Base-by-base conservation (phyloP, 1,139 yeast species). In the Geotrichum australiense region DNA sequence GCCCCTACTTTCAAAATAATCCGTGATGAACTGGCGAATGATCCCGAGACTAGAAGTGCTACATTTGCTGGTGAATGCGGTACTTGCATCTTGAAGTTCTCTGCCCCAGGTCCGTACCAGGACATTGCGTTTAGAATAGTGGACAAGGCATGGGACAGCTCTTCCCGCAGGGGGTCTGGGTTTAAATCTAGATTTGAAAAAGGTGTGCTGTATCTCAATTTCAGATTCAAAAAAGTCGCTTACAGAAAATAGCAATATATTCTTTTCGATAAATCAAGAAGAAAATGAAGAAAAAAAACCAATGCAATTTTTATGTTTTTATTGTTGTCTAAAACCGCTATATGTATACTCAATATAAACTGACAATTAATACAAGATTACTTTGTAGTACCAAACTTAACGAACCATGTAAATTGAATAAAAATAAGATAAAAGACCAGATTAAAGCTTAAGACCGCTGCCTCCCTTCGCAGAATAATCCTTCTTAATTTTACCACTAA, bases 401-500 rank as follows among this genome's bases (percentile, higher is more conserved):
- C n/a, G n/a, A n/a, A n/a, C n/a, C n/a, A n/a, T n/a, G n/a, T n/a
- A n/a, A 11, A 8, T 4, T n/a, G 7, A 22, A 20, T 26, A 11
- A 37, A 21, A 36, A 27, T 37, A 19, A 22, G 22, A 26, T 21
- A 32, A 55, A 50, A 19, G 14, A 15, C n/a, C 32, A n/a, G 3
- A 10, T 43, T 50, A 59, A 29, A 60, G 45, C 49, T 62, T 63
- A 37, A 63, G 50, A 30, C 53, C 52, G 15, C 55, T 49, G 8
- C 56, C 57, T 10, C 49, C 47, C 2, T 44, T 31, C 21, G 50
- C 50, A 10, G 46, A 51, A 38, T 54, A 52, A 11, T 62, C 68
- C 56, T 69, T 75, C 57, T 76, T 77, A 39, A 71, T 61, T 43
- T 80, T 77, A 58, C 95, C 95, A 53, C 71, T 72, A 46, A 80